A percentile compares a stretch with the other conserved stretches of the same genome.
These are phyloP conservation scores for Podila minutissima DNA, from an alignment of 192 early-diverging fungal species.

Conservation along the genomic window DNA sequence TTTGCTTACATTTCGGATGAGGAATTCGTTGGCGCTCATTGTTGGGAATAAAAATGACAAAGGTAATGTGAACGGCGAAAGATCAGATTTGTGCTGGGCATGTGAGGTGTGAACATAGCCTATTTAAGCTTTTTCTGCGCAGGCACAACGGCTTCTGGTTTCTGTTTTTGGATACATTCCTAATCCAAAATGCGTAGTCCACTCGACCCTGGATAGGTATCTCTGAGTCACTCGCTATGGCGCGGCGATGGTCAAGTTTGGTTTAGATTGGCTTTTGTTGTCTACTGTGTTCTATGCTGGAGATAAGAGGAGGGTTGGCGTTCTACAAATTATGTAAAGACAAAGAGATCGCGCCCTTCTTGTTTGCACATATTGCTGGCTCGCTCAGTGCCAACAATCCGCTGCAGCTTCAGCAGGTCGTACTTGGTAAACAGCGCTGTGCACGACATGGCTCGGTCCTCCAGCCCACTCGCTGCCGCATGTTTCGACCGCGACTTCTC, in stretches of 20 bases:
- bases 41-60: too few relatives aligned
- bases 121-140: too few relatives aligned
- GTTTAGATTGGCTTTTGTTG: too few relatives aligned
- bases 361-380: conserved; percentile 75
- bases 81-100: too few relatives aligned
- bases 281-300: not conserved
- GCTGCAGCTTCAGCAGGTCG: conserved; percentile 88
- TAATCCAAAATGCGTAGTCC: too few relatives aligned
- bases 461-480: conserved; percentile 53
- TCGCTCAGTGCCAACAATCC: conserved; percentile 86
- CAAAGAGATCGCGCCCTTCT: conserved; percentile 59
- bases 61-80: too few relatives aligned
- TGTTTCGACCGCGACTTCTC: conserved; percentile 50
- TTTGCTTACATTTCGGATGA: conserved; percentile 24
- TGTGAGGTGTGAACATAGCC: too few relatives aligned
- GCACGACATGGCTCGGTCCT: conserved; percentile 69
- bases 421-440: conserved; percentile 80
- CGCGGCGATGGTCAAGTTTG: too few relatives aligned
- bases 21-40: not conserved
- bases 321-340: conserved; percentile 24
- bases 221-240: too few relatives aligned
- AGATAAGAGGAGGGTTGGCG: not conserved
- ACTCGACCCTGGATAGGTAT: too few relatives aligned
- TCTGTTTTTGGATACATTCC: too few relatives aligned
- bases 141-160: too few relatives aligned